Percentiles rank a stretch among this genome's conserved stretches.
Conservation (phyloP, 371 early-diverging fungal species). For the Actinomortierella wolfii region DNA sequence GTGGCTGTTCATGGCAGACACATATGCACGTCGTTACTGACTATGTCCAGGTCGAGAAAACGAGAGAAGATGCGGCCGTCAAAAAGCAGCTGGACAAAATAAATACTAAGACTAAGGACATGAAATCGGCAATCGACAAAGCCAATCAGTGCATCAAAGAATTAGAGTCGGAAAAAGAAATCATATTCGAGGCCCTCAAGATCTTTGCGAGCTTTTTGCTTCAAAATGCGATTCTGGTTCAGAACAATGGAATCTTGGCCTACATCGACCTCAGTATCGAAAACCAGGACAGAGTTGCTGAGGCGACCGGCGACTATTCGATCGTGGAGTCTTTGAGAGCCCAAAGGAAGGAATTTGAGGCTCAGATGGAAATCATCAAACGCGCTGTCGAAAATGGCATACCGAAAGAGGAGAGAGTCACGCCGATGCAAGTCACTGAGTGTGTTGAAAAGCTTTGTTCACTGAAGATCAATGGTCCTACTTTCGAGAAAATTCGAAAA, state of each 20-base stretch:
- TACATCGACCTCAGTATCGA: constrained; percentile 28
- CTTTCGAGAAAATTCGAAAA: constrained; percentile 17
- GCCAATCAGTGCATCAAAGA: constrained; percentile 10
- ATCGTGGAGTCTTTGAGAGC: constrained; percentile 15
- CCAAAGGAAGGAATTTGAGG: constrained; percentile 13
- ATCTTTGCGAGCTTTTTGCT: constrained; percentile 19
- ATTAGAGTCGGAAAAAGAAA: constrained; percentile 17
- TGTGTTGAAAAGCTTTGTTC: constrained; percentile 17
- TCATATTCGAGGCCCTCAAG: constrained; percentile 22
- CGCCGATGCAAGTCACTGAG: constrained; percentile 8
- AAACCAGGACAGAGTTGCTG: constrained; percentile 17
- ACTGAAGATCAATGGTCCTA: constrained; percentile 20
- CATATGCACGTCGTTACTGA: constrained; percentile 40
- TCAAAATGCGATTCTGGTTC: constrained; percentile 27
- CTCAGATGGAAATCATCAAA: constrained; percentile 23
- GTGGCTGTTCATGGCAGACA: constrained; percentile 32
- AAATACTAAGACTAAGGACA: too few relatives aligned
- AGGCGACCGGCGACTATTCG: constrained; percentile 11
- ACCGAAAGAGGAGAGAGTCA: constrained; percentile 12
- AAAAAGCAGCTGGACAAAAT: constrained; percentile 23
- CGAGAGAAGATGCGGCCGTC: constrained; percentile 15
- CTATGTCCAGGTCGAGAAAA: constrained; percentile 12
- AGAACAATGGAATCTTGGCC: constrained; percentile 15
- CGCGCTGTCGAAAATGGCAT: constrained; percentile 17
- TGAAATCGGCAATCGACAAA: constrained; percentile 18